Percentiles rank a stretch among this genome's conserved stretches.
Conservation (phyloP, 805 yeast genomes). For the Kazachstania kunashirensis region DNA sequence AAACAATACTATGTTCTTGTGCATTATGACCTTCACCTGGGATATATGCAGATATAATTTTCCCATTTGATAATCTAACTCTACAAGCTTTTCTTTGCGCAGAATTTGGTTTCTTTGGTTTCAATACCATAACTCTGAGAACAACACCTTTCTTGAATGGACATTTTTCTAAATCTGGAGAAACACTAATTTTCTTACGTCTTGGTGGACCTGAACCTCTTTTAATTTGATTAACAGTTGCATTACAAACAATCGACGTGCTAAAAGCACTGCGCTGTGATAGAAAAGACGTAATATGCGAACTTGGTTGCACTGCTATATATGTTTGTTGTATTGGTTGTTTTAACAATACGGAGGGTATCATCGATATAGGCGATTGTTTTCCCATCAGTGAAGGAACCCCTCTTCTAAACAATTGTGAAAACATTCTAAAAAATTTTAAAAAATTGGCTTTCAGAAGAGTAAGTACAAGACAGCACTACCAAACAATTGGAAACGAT, state of each 20-base stretch:
- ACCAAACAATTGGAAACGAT: too few relatives aligned
- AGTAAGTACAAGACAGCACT: too few relatives aligned
- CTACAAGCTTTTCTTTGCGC: slow-evolving; percentile 96
- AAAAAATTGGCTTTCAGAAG: too few relatives aligned
- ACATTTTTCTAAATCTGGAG: slow-evolving; percentile 75
- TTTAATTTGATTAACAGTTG: slow-evolving; percentile 70
- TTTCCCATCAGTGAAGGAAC: too few relatives aligned
- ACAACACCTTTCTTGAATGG: slow-evolving; percentile 94
- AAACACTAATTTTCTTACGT: slow-evolving; percentile 37
- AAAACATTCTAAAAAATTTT: too few relatives aligned
- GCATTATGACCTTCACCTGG: slow-evolving; percentile 99
- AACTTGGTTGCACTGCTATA: too few relatives aligned
- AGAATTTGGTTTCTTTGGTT: slow-evolving; percentile 97
- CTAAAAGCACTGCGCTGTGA: not conserved
- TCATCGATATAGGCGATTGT: too few relatives aligned
- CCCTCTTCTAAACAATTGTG: too few relatives aligned
- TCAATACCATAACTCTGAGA: slow-evolving; percentile 82
- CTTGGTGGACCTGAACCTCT: slow-evolving; percentile 47
- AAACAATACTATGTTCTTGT: slow-evolving; percentile 94
- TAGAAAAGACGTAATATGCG: too few relatives aligned
- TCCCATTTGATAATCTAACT: slow-evolving; percentile 85
- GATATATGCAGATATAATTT: slow-evolving; percentile 80
- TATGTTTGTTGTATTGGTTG: too few relatives aligned
- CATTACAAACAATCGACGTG: slow-evolving; percentile 20
- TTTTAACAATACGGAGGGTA: too few relatives aligned